Base-by-base conservation (phyloP, 2,329 filamentous ascomycete species). In the Ceratocystis colombiana region DNA sequence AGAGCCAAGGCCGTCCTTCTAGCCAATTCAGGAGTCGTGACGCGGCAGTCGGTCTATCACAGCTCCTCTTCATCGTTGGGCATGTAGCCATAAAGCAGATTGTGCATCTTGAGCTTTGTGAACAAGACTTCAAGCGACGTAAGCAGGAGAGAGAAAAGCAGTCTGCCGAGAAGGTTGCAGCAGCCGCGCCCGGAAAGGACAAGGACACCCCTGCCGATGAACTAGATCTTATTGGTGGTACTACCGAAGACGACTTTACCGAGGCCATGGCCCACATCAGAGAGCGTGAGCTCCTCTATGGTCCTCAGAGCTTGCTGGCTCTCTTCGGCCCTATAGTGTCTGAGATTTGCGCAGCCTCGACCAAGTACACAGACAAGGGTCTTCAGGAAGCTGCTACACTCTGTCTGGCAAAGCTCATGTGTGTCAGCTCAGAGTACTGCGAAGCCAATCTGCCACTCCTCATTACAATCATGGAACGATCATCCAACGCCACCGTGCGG, bases 11-110 rank as follows among this genome's bases (percentile, higher is more conserved):
- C 67, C 67, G 12, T 75, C 79, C 7, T 84, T 81, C 72, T 84
- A 76, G 70, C 50, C 66, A 67, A 10, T 67, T 67, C 28, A 64
- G 62, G 20, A 65, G 59, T 25, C 75, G 87, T 37, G 89, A 87
- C 70, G 84, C 86, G 3, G 86, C 90, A 0, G 82, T 91, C 61
- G 86, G 84, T 0, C 80, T 99, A 1, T 96, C 94, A 0, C 94
- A 97, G 72, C 82, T 99, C 1, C 80, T 99, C 0, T 97, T 97
- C 73, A 88, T 96, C 45, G 93, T 97, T 37, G 94, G 94, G 0
- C 94, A 99, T 73, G 89, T 97, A 61, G 94, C 94, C 15, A 94
- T 99, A 73, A 99, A 99, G 77, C 95, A 99, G 74, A 99, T 99
- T 71, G 95, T 99, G 0, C 94, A 99, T 74, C 83, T 99, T 10